These are phyloP conservation scores for Fusarium succisae DNA, from an alignment of 2,329 filamentous ascomycete genomes.

Conservation along the genomic window DNA sequence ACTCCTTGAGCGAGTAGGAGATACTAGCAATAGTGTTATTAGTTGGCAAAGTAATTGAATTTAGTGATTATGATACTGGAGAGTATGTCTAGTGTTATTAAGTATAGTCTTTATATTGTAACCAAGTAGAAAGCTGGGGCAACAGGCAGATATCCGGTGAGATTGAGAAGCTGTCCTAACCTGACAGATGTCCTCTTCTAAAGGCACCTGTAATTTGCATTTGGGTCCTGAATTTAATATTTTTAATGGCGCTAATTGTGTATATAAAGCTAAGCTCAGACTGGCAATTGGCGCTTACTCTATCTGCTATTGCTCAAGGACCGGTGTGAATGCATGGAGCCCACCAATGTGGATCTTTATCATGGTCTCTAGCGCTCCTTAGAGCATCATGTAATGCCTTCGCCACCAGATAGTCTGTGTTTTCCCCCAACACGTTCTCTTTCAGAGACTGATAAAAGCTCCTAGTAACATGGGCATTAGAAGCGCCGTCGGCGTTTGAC, in stretches of 20 bases:
- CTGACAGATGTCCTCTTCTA: too few species aligned
- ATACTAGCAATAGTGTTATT: background rate
- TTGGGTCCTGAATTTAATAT: too few species aligned
- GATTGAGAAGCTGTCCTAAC: too few species aligned
- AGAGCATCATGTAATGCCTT: background rate
- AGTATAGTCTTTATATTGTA: background rate
- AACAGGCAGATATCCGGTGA: too few species aligned
- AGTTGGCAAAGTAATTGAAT: accelerated
- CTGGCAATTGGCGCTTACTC: background rate
- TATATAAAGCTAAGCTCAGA: background rate
- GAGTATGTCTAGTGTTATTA: background rate
- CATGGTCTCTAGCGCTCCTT: background rate
- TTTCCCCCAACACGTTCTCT: background rate
- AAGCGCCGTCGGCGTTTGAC: background rate
- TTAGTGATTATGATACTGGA: background rate
- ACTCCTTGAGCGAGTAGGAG: too few species aligned
- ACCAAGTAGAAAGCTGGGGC: accelerated
- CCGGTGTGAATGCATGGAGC: background rate
- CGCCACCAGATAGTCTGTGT: background rate
- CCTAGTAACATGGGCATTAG: background rate
- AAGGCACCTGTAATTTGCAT: too few species aligned
- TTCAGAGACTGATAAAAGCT: background rate
- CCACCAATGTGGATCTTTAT: background rate
- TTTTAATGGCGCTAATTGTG: accelerated
- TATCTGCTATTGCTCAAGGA: background rate